Evolutionary conservation across 768 basidiomycete species (phyloP).

Genomic region (Leucocoprinus sp.): DNA sequence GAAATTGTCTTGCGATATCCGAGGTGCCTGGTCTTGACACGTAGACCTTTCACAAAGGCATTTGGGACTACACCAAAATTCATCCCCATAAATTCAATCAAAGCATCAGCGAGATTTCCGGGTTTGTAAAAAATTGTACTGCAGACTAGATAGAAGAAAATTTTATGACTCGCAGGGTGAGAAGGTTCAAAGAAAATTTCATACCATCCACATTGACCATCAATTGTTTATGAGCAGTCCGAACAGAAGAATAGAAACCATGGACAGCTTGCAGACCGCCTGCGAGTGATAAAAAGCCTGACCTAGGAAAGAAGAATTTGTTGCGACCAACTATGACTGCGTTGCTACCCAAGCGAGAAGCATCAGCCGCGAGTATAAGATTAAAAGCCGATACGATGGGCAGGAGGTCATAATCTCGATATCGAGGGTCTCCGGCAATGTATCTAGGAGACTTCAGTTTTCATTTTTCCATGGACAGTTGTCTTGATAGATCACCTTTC

Average conservation of each 20-base stretch:
- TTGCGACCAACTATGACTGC: constrained; percentile 61
- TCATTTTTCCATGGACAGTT: no score
- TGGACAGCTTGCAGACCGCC: constrained; percentile 48
- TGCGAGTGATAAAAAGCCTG: constrained; percentile 41
- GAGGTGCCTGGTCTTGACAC: constrained; percentile 61
- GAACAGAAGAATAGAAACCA: constrained; percentile 55
- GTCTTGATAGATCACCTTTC: no score
- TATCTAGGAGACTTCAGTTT: constrained; percentile 41
- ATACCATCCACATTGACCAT: constrained; percentile 60
- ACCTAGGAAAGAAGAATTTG: constrained; percentile 54
- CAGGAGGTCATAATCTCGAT: constrained; percentile 46
- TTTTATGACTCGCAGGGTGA: neutral
- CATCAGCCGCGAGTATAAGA: constrained; percentile 49
- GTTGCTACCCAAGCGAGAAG: constrained; percentile 43
- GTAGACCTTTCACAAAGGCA: constrained; percentile 59
- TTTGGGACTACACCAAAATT: constrained; percentile 52
- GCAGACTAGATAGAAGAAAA: constrained; percentile 28
- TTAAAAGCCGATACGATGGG: constrained; percentile 60
- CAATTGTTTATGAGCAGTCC: constrained; percentile 45
- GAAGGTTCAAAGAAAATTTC: constrained; percentile 24
- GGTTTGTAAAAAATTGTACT: constrained; percentile 55
- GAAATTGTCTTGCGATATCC: constrained; percentile 73
- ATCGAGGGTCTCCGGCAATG: constrained; percentile 44
- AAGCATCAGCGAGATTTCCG: constrained; percentile 57
- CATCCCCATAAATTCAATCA: constrained; percentile 42